A percentile compares a stretch with the other conserved stretches of the same genome.
Conservation (phyloP, 495 filamentous ascomycete species). For the Aspergillus sparsus region DNA sequence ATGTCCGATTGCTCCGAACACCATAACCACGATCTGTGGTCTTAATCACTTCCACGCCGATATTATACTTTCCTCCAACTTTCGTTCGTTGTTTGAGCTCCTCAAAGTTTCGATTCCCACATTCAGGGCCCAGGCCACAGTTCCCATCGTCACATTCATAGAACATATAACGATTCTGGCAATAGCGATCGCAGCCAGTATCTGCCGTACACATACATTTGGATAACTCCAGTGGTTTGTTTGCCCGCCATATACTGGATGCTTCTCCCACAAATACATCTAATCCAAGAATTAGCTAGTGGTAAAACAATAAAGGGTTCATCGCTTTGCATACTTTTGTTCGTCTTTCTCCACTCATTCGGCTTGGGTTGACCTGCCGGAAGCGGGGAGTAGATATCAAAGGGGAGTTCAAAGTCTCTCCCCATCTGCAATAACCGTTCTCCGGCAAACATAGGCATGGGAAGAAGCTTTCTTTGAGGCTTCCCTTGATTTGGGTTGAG, state of each 20-base stretch:
- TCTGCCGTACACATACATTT: slow-evolving; percentile 77
- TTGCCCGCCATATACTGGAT: slow-evolving; percentile 78
- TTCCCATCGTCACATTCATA: slow-evolving; percentile 94
- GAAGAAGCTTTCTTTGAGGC: slow-evolving; percentile 51
- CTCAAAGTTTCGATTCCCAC: slow-evolving; percentile 85
- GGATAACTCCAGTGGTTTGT: slow-evolving; percentile 69
- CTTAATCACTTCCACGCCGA: slow-evolving; percentile 93
- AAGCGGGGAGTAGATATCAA: slow-evolving; percentile 82
- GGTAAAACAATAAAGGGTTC: slow-evolving; percentile 2
- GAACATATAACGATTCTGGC: slow-evolving; percentile 93
- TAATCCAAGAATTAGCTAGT: slow-evolving; percentile 37
- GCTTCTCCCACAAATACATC: slow-evolving; percentile 94
- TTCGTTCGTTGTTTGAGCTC: slow-evolving; percentile 74
- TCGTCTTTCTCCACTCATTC: slow-evolving; percentile 84
- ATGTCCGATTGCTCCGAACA: slow-evolving; percentile 84
- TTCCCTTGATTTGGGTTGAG: slow-evolving; percentile 40
- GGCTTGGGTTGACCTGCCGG: slow-evolving; percentile 85
- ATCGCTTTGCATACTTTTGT: slow-evolving; percentile 67
- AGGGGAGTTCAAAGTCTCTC: slow-evolving; percentile 85
- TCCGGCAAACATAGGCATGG: slow-evolving; percentile 69
- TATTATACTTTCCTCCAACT: slow-evolving; percentile 76
- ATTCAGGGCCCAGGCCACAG: slow-evolving; percentile 73
- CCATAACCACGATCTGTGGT: slow-evolving; percentile 87
- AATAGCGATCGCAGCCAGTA: slow-evolving; percentile 82
- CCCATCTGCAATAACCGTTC: slow-evolving; percentile 60